A percentile compares a stretch with the other conserved stretches of the same genome.
Evolutionary conservation across 208 protist species (phyloP).

Genomic region (Naegleria fowleri): DNA sequence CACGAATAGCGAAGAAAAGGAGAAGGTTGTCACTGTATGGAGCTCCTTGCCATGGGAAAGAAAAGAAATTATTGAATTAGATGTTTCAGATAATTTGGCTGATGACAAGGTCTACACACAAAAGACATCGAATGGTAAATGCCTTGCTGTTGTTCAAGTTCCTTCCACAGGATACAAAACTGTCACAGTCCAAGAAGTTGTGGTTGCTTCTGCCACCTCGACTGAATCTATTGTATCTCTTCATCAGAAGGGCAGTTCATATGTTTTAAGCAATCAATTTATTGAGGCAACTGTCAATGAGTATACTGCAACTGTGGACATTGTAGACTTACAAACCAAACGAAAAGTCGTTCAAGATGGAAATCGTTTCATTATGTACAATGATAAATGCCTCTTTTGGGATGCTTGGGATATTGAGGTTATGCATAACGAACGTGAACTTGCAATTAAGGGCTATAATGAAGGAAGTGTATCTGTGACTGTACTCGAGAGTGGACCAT

Average conservation of each 20-base stretch:
- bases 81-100: background rate
- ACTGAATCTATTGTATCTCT: background rate
- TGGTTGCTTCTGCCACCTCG: background rate
- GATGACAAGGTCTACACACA: background rate
- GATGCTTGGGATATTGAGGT: conserved; percentile 53
- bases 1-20: background rate
- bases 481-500: background rate
- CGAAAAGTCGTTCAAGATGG: background rate
- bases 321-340: background rate
- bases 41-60: conserved; percentile 28
- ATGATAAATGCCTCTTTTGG: conserved; percentile 53
- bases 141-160: background rate
- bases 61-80: conserved; percentile 16
- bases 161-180: background rate
- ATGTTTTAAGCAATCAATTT: background rate
- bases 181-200: background rate
- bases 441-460: background rate
- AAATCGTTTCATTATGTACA: conserved; percentile 48
- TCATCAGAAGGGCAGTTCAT: background rate
- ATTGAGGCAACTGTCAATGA: background rate
- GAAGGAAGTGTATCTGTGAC: background rate
- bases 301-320: background rate
- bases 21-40: background rate
- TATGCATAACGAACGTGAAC: conserved; percentile 35
- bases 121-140: background rate